Conservation (phyloP, 805 yeast genomes). For the Starmerella vaccinii region DNA sequence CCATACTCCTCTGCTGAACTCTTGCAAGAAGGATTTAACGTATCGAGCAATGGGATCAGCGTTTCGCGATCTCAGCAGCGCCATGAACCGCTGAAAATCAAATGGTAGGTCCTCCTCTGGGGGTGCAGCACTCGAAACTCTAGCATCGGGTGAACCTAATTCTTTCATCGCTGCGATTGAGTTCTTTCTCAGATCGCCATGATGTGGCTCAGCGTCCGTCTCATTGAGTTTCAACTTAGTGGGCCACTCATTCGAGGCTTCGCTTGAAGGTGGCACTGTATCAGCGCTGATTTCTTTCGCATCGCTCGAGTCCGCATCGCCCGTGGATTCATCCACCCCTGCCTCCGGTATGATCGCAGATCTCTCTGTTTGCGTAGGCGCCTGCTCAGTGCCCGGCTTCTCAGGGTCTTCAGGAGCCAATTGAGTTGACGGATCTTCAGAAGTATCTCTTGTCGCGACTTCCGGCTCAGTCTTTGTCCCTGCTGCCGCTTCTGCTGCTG, state of each 20-base stretch:
- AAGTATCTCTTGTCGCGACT: too few species aligned
- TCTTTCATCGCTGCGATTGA: conserved; percentile 20
- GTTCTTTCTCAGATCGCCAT: conserved; percentile 13
- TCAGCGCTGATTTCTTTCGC: too few species aligned
- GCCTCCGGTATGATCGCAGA: too few species aligned
- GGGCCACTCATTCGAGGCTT: neutral
- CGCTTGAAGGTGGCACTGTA: too few species aligned
- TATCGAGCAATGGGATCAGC: conserved; percentile 89
- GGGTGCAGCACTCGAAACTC: conserved; percentile 25
- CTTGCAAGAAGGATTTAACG: conserved; percentile 69
- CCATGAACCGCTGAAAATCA: conserved; percentile 74
- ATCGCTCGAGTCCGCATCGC: too few species aligned
- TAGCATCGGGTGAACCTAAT: conserved; percentile 10
- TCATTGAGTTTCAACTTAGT: conserved; percentile 1
- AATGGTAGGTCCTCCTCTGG: conserved; percentile 37
- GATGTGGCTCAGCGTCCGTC: neutral
- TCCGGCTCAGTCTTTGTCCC: too few species aligned
- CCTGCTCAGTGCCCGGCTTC: too few species aligned
- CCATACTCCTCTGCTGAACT: conserved; percentile 63
- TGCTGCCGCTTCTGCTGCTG: too few species aligned
- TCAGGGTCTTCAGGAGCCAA: too few species aligned
- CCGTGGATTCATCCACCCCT: too few species aligned
- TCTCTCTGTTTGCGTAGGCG: too few species aligned
- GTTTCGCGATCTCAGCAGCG: conserved; percentile 55
- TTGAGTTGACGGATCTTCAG: too few species aligned